phyloP scores from a whole-genome alignment of 129 eudicot species.

The Mikania micrantha region DNA sequence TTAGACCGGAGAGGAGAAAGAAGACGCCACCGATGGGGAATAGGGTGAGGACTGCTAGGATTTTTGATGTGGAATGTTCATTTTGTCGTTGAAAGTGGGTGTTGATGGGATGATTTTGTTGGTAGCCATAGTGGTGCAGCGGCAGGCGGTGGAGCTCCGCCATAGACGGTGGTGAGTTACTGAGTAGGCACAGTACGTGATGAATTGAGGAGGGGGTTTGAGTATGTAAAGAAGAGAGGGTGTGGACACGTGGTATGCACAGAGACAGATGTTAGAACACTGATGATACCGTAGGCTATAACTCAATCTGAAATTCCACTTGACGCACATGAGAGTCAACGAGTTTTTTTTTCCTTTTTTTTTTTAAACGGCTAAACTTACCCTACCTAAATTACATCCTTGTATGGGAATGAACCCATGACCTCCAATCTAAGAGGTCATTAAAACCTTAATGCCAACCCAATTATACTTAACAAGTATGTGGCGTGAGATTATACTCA shows the following conservation, averaged over 20 bases:
- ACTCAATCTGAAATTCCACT: too few relatives aligned
- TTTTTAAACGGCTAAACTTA: too few relatives aligned
- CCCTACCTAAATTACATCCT: too few relatives aligned
- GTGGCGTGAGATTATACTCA: too few relatives aligned
- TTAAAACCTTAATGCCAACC: too few relatives aligned
- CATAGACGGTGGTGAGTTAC: not conserved
- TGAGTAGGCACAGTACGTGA: not conserved
- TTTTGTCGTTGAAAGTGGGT: not conserved
- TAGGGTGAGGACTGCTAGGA: conserved; percentile 34
- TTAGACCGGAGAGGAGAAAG: conserved; percentile 33
- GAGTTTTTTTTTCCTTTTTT: too few relatives aligned
- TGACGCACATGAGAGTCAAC: too few relatives aligned
- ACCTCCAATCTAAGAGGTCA: too few relatives aligned
- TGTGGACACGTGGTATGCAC: conserved; percentile 16
- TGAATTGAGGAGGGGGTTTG: not conserved
- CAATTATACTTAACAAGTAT: too few relatives aligned
- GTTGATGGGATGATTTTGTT: conserved; percentile 1
- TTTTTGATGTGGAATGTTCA: conserved; percentile 8
- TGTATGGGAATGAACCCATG: too few relatives aligned
- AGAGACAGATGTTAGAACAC: conserved; percentile 20
- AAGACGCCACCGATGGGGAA: conserved; percentile 37
- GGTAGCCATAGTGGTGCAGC: not conserved
- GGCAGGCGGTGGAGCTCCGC: conserved; percentile 15
- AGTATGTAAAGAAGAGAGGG: conserved; percentile 4
- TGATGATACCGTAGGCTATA: too few relatives aligned